A percentile compares a stretch with the other conserved stretches of the same genome.
Conservation (phyloP, 768 basidiomycete genomes). For the Brasilioporus rufonigricans region DNA sequence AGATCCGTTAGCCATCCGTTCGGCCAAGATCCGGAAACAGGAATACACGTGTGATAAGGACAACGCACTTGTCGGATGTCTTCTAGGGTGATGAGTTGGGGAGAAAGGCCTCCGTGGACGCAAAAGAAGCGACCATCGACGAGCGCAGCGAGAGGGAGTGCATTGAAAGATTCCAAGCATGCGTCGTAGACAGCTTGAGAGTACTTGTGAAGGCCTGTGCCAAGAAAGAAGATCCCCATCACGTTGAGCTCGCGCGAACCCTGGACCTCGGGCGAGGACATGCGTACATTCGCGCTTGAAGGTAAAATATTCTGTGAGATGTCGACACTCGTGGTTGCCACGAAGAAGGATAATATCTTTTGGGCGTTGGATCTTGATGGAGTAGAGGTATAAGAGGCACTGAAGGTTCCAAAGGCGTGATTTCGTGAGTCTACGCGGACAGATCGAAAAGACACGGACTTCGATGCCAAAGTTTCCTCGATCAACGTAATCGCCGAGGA, state of each 20-base stretch:
- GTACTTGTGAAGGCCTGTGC: constrained; percentile 27
- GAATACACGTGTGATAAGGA: neutral
- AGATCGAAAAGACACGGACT: constrained; percentile 34
- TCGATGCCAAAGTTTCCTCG: constrained; percentile 90
- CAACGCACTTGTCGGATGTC: constrained; percentile 66
- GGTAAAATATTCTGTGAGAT: constrained; percentile 96
- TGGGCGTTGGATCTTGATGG: constrained; percentile 90
- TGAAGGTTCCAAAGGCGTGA: constrained; percentile 17
- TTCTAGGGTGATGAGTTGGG: constrained; percentile 73
- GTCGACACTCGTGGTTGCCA: constrained; percentile 96
- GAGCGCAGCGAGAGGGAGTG: constrained; percentile 85
- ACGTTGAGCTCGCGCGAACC: constrained; percentile 6
- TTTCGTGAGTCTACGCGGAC: neutral
- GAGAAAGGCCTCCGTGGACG: constrained; percentile 94
- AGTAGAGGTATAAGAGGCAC: constrained; percentile 93
- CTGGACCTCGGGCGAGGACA: constrained; percentile 3
- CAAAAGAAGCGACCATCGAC: constrained; percentile 97
- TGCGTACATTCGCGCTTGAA: constrained; percentile 93
- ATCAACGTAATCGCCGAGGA: constrained; percentile 97
- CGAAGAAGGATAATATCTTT: constrained; percentile 79
- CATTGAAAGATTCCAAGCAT: constrained; percentile 86
- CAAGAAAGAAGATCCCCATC: constrained; percentile 9
- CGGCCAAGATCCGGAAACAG: neutral
- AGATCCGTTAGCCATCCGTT: constrained; percentile 6
- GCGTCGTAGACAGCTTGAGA: constrained; percentile 76